These are phyloP conservation scores for Thraustochytrium sp. DNA, from an alignment of 352 stramenopile genomes.

Conservation along the genomic window DNA sequence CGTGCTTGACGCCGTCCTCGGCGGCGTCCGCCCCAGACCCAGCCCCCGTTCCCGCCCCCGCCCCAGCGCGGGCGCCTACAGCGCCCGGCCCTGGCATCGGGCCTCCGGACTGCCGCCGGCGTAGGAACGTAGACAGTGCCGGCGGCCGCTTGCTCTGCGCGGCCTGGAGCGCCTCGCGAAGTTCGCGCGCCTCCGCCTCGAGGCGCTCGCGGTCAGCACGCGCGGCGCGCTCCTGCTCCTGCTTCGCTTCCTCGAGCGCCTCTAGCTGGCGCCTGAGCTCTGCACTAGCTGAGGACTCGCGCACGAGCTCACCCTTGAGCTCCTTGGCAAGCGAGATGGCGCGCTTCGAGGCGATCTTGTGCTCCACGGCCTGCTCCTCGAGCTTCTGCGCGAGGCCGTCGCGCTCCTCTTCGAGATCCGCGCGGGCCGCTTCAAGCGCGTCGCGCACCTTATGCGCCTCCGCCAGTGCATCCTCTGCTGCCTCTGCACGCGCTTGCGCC, in stretches of 20 bases:
- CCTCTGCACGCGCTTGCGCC: background rate
- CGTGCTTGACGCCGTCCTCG: slow-evolving; percentile 1
- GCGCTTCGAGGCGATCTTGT: slow-evolving; percentile 11
- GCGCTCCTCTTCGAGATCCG: background rate
- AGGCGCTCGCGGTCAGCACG: background rate
- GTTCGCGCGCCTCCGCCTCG: background rate
- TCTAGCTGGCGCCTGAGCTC: background rate
- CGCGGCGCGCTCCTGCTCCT: background rate
- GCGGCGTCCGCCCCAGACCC: no score
- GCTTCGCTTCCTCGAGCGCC: background rate
- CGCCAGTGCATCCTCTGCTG: background rate
- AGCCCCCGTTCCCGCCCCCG: no score
- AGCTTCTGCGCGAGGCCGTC: background rate
- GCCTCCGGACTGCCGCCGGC: no score
- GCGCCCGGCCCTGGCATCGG: no score
- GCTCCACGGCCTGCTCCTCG: background rate
- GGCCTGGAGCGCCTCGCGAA: background rate
- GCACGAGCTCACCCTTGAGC: background rate
- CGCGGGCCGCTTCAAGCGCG: background rate
- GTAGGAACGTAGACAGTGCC: no score
- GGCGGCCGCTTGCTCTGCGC: no score
- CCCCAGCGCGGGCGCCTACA: no score
- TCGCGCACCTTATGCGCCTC: background rate
- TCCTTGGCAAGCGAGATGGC: background rate
- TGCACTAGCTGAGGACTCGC: background rate